Conservation (phyloP, 1,139 yeast genomes). For the Petasospora rhodanensis region DNA sequence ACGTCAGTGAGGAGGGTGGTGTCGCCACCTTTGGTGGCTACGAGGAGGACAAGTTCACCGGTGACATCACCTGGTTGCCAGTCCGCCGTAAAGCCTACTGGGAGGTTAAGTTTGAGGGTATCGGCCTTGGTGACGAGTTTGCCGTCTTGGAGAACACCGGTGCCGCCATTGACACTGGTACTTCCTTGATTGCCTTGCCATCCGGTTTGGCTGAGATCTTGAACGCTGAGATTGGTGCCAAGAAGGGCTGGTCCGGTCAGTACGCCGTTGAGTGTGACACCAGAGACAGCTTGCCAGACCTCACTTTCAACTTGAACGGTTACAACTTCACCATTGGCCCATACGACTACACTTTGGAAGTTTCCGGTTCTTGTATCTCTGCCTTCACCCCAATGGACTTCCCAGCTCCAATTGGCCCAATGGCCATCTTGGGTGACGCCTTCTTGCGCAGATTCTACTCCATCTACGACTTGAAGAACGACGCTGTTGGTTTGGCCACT, state of each 20-base stretch:
- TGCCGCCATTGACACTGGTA: conserved; percentile 98
- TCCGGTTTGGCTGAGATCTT: conserved; percentile 91
- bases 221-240: conserved; percentile 94
- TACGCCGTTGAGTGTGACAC: conserved; percentile 84
- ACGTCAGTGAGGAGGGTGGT: conserved; percentile 71
- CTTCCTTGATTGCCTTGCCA: conserved; percentile 92
- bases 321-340: conserved; percentile 85
- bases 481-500: conserved; percentile 90
- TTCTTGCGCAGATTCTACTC: conserved; percentile 95
- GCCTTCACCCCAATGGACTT: conserved; percentile 96
- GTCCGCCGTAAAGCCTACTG: conserved; percentile 99
- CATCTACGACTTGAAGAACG: conserved; percentile 80
- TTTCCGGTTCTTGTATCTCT: conserved; percentile 90
- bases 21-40: conserved; percentile 93
- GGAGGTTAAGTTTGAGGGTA: conserved; percentile 92
- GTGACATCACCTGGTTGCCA: conserved; percentile 90
- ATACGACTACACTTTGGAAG: conserved; percentile 88
- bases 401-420: conserved; percentile 94
- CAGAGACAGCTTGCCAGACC: conserved; percentile 81
- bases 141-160: conserved; percentile 82
- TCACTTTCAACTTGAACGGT: conserved; percentile 85
- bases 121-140: conserved; percentile 86
- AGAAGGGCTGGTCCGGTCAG: conserved; percentile 96
- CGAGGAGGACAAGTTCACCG: conserved; percentile 68
- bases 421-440: conserved; percentile 95